phyloP scores from a whole-genome alignment of 169 alveolate genomes.

The Plasmodium yoelii region DNA sequence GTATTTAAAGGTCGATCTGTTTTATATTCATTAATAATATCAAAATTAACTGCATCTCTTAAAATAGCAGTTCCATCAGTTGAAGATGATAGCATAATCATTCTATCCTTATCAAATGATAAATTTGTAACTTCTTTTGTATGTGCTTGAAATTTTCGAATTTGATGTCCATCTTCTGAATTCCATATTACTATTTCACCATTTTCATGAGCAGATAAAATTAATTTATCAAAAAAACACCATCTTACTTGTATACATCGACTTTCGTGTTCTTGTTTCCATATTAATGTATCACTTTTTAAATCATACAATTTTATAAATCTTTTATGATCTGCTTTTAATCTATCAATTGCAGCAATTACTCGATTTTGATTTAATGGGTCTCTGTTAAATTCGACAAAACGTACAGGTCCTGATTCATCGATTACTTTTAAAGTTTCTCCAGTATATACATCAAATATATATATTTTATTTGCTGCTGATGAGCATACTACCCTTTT shows the following conservation, averaged over 20 bases:
- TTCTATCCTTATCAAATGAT: conserved; percentile 87
- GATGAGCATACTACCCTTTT: conserved; percentile 88
- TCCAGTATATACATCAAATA: conserved; percentile 89
- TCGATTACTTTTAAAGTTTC: conserved; percentile 81
- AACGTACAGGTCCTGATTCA: conserved; percentile 88
- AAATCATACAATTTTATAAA: conserved; percentile 87
- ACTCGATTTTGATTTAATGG: conserved; percentile 88
- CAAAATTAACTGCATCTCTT: conserved; percentile 89
- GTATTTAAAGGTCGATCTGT: conserved; percentile 92
- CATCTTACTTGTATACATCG: conserved; percentile 89
- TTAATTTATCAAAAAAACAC: conserved; percentile 92
- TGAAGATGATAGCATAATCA: conserved; percentile 90
- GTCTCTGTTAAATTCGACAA: conserved; percentile 90
- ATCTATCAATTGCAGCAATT: conserved; percentile 89
- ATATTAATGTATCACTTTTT: conserved; percentile 18
- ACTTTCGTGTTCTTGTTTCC: conserved; percentile 81
- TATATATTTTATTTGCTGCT: conserved; percentile 88
- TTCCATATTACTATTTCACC: conserved; percentile 89
- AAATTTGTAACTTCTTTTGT: conserved; percentile 88
- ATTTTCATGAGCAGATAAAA: conserved; percentile 91
- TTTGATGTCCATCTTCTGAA: conserved; percentile 84
- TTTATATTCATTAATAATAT: conserved; percentile 86
- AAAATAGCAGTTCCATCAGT: conserved; percentile 91
- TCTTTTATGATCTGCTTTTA: conserved; percentile 82
- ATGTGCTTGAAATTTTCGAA: conserved; percentile 87